Conservation (phyloP, 345 rosid species). For the Sonneratia caseolaris region DNA sequence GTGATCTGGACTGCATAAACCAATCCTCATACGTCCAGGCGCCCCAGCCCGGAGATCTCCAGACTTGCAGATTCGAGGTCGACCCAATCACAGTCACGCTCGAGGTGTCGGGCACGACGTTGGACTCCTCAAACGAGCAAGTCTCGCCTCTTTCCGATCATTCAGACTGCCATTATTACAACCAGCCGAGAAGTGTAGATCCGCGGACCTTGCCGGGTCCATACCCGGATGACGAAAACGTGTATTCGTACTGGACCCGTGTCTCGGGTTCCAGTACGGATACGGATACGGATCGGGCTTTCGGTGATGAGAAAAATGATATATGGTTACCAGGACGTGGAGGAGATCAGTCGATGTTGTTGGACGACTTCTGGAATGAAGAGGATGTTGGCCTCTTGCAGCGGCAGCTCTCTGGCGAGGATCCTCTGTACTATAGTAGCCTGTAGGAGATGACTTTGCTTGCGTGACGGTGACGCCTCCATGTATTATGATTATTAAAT, state of each 20-base stretch:
- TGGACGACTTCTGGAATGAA: constrained; percentile 53
- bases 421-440: neutral
- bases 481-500: too few species aligned
- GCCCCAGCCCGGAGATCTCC: neutral
- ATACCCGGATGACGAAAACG: neutral
- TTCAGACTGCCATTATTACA: constrained; percentile 13
- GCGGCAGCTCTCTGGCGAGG: constrained; percentile 30
- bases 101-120: constrained; percentile 29
- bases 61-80: neutral
- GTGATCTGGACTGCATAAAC: neutral
- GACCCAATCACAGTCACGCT: constrained; percentile 14
- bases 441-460: neutral
- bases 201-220: neutral
- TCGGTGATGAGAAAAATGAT: constrained; percentile 3
- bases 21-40: neutral
- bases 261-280: neutral
- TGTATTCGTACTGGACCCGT: neutral
- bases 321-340: constrained; percentile 21
- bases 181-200: neutral
- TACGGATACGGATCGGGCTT: neutral
- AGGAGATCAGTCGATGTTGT: constrained; percentile 14
- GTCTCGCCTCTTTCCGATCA: constrained; percentile 27
- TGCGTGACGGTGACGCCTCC: neutral
- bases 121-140: constrained; percentile 37
- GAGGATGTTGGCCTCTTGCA: constrained; percentile 43